phyloP scores from a whole-genome alignment of 495 filamentous ascomycete species.

The Viridothelium virens region DNA sequence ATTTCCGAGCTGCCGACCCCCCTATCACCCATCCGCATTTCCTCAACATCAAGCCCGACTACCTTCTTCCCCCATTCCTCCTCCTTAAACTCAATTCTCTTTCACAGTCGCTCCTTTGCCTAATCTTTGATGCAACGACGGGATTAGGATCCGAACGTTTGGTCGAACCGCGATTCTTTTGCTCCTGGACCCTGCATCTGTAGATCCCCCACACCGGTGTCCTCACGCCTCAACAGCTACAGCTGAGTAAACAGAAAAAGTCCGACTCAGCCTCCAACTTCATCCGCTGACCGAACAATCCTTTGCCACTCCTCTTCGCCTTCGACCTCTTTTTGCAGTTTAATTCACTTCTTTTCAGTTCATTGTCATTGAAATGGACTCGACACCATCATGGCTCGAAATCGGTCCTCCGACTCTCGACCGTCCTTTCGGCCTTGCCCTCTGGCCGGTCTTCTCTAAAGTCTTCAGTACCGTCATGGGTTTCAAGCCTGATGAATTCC shows the following conservation, averaged over 20 bases:
- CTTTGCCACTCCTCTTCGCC: conserved; percentile 1
- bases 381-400: conserved; percentile 32
- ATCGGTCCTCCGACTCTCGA: conserved; percentile 63
- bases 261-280: conserved; percentile 1
- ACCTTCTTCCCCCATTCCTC: background rate
- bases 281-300: conserved; percentile 1
- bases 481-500: conserved; percentile 62
- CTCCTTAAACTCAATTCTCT: background rate
- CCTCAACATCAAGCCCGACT: background rate
- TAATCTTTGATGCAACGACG: background rate
- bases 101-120: conserved; percentile 2
- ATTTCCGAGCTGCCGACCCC: background rate
- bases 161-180: background rate
- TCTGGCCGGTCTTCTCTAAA: conserved; percentile 94
- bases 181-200: background rate
- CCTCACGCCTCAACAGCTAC: background rate
- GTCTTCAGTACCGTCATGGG: conserved; percentile 66
- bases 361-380: conserved; percentile 13
- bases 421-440: conserved; percentile 78
- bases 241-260: background rate
- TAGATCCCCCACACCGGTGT: background rate
- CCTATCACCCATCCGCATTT: background rate
- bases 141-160: conserved; percentile 2
- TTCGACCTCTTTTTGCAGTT: background rate
- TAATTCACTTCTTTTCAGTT: conserved; percentile 1